Percentiles rank a stretch among this genome's conserved stretches.
These are phyloP conservation scores for Xylaria longipes DNA, from an alignment of 495 filamentous ascomycete genomes.

Conservation along the genomic window DNA sequence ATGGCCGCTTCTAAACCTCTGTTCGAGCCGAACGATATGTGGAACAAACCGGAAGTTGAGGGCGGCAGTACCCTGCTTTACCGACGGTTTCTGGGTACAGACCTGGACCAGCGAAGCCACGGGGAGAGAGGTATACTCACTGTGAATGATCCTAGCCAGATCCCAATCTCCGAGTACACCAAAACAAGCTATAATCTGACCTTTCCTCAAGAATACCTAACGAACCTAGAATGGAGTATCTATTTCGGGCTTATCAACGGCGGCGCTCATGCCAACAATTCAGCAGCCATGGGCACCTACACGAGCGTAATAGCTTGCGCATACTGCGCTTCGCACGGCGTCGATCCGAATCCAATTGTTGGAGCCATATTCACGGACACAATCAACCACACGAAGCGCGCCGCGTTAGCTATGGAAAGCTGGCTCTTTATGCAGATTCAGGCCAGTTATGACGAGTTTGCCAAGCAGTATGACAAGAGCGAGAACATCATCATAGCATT, in stretches of 20 bases:
- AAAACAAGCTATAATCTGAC: background rate
- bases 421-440: background rate
- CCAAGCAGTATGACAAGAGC: background rate
- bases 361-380: background rate
- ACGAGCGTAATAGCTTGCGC: background rate
- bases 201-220: background rate
- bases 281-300: too few relatives aligned
- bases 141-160: background rate
- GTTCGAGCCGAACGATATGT: background rate
- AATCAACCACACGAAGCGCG: background rate
- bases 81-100: background rate
- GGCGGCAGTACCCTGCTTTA: background rate
- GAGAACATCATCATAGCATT: background rate
- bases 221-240: background rate
- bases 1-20: background rate
- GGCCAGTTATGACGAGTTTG: background rate
- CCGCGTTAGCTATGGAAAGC: background rate
- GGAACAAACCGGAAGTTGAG: background rate
- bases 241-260: background rate
- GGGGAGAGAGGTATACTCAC: background rate
- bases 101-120: background rate
- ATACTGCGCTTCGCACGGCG: background rate
- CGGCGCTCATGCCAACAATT: background rate
- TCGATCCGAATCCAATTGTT: background rate
- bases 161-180: background rate